Base-by-base conservation (phyloP, 1,284 basidiomycete species). In the Malassezia equina region DNA sequence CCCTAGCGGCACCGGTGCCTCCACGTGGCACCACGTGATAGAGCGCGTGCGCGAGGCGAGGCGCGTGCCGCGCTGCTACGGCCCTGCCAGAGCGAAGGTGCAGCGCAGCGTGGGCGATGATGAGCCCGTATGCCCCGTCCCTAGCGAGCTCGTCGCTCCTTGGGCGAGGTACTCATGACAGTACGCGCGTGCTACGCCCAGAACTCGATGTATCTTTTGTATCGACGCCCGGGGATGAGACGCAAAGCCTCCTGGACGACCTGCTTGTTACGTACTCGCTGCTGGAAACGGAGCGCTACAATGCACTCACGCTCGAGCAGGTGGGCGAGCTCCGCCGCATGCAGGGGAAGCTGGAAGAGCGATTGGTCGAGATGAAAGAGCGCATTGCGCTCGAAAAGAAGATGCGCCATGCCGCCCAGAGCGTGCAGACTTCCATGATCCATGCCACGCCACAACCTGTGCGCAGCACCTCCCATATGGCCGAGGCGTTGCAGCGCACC, bases 261-360 rank as follows among this genome's bases (percentile, higher is more conserved):
- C 13, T 36, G 12, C 24, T 32, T 43, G 42, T 47, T 53, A 57
- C 41, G 4, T 40, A 55, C 34, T 42, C 47, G 28, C 52, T 47
- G 21, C 27, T 52, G 11, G 56, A 59, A 23, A 52, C 56, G 13
- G 58, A 58, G 52, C 40, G 19, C 9, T 47, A 52, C 28, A 17
- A 32, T 4, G 33, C 42, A n/a, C 40, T 47, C 7, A 15, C 51
- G 17, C 21, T 55, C 13, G 48, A 51, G 50, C 24, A 42, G 11
- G 43, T 60, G 39, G 54, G 41, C 12, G 34, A 48, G 28, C 34
- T 34, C 17, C 42, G 27, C n/a, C 39, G 28, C 29, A 15, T 7
- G 29, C 44, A 40, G 19, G 29, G 24, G 17, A 21, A 23, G 11
- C 49, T 57, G 8, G 19, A 33, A 3, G 24, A 24, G 8, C 39